phyloP scores from a whole-genome alignment of 2,329 filamentous ascomycete species.

The Leptosphaerulina australis region DNA sequence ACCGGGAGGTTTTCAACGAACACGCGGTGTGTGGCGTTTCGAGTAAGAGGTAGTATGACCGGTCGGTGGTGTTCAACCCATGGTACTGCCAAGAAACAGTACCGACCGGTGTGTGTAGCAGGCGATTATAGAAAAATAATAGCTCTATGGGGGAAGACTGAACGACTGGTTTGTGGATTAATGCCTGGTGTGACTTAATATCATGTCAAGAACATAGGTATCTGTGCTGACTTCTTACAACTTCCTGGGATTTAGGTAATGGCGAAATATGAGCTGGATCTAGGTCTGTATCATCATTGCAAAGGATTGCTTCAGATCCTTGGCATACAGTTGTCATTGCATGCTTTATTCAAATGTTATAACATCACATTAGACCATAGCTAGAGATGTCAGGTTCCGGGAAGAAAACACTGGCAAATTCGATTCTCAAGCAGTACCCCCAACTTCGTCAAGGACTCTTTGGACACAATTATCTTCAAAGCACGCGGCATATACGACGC shows the following conservation, averaged over 20 bases:
- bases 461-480: conserved; percentile 14
- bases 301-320: conserved; percentile 4
- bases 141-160: background rate
- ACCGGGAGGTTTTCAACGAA: background rate
- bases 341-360: conserved; percentile 1
- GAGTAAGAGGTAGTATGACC: background rate
- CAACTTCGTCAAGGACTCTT: conserved; percentile 15
- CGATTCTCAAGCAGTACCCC: conserved; percentile 2
- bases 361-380: too few relatives aligned
- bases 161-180: background rate
- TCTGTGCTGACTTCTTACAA: background rate
- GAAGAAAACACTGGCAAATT: conserved; percentile 19
- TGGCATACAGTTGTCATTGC: conserved; percentile 14
- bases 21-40: background rate
- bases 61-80: background rate
- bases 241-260: background rate
- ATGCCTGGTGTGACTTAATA: background rate
- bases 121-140: background rate
- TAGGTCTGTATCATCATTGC: background rate
- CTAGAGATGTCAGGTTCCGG: conserved; percentile 10
- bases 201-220: background rate
- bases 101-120: background rate
- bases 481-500: conserved; percentile 18
- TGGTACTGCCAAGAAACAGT: background rate
- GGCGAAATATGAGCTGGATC: background rate